Evolutionary conservation across 2,329 filamentous ascomycete genomes (phyloP), one percentile per base, ranked within the genome.

Genomic region (Fusarium solani-melongenae): DNA sequence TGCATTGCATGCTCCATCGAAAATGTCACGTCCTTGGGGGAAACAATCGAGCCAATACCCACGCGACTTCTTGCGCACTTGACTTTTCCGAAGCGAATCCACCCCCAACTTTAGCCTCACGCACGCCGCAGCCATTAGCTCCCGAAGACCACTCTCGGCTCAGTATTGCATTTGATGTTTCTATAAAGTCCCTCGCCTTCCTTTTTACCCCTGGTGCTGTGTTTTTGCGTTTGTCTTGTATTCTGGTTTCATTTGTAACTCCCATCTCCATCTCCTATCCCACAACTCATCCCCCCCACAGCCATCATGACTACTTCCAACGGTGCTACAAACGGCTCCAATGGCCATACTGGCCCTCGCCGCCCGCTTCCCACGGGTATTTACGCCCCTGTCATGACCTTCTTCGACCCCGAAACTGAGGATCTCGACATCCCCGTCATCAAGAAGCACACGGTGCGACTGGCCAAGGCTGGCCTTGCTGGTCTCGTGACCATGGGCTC

Each of bases 311-410:
- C 76, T 66, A 65, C 77, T 69, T 74, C 77, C 62, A 77, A 77
- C 49, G 75, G 73, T 33, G 58, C 63, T 22, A 33, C 76, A 36
- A 78, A 78, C 64, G 76, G 76, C 65, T 60, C 68, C 36, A 73
- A 71, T 49, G 68, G 72, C 53, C 68, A 72, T 20, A 36, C 69
- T 20, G 80, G 82, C 72, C 72, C 83, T 20, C 84, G 84, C 70
- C 84, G 88, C 67, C 87, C 92, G 72, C 89, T 97, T 64, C 92
- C 93, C 51, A 92, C 92, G 79, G 94, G 94, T 81, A 95, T 96
- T 81, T 97, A 96, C 83, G 93, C 93, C 69, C 94, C 94, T 29
- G 96, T 93, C 69, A 94, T 96, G 91, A 97, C 94, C 78, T 97
- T 97, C 83, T 97, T 97, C 86, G 87, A 96, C 83, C 88, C 92